Base-by-base conservation (phyloP, 2,329 filamentous ascomycete genomes). In the Nothophoma quercina region DNA sequence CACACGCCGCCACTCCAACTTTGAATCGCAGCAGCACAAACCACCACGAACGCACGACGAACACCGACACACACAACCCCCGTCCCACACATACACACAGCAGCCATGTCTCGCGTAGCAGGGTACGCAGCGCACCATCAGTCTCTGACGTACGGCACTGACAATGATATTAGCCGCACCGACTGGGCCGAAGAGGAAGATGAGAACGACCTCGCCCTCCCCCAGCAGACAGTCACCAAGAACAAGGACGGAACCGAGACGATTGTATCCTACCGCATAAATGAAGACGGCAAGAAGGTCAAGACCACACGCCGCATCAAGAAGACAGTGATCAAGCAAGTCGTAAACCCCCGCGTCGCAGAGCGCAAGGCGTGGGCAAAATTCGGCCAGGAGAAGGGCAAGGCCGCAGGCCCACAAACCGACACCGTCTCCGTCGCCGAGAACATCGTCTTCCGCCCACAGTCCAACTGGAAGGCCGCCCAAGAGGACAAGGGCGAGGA, bases 171-270 rank as follows among this genome's bases (percentile, higher is more conserved):
- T 44, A 83, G 80, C 74, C 82, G 83, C 71, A 83, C 83, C 73
- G 93, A 97, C 84, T 98, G 93, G 93, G 93, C 95, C 42, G 70
- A 72, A 75, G 95, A 98, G 81, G 92, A 96, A 71, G 88, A 91
- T 78, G 92, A 96, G 72, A 88, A 91, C 79, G 89, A 95, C 78
- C 87, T 90, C 78, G 89, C 95, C 65, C 89, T 99, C 68, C 95
- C 95, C 56, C 85, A 90, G 65, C 87, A 90, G 65, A 89, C 95
- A 80, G 90, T 93, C 67, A 93, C 91, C 75, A 89, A 88, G 75
- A 98, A 99, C 86, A 96, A 97, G 81, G 95, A 99, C 77, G 95
- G 96, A 75, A 96, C 91, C 69, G 96, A 97, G 81, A 99, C 96
- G 38, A 89, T 95, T 67, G 88, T 96, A 72, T 90, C 90, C 59